These are phyloP conservation scores for Cryphonectria parasitica DNA, from an alignment of 2,329 filamentous ascomycete species.

Conservation along the genomic window DNA sequence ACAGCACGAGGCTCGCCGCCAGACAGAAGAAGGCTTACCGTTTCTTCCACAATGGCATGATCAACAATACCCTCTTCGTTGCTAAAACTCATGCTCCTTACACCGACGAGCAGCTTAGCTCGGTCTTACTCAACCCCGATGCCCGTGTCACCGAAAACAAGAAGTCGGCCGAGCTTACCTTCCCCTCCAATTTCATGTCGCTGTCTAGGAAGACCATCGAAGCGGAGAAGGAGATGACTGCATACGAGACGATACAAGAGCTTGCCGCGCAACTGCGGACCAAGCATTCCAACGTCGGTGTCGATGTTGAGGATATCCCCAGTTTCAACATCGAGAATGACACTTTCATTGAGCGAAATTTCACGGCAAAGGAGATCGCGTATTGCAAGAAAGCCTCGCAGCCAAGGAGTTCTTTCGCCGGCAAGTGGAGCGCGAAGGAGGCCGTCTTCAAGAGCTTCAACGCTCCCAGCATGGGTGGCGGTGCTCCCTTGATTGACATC, in stretches of 20 bases:
- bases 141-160: slow-evolving; percentile 84
- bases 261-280: slow-evolving; percentile 69
- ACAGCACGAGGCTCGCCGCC: slow-evolving; percentile 85
- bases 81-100: slow-evolving; percentile 93
- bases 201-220: slow-evolving; percentile 57
- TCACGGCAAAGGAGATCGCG: slow-evolving; percentile 79
- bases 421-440: slow-evolving; percentile 97
- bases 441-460: slow-evolving; percentile 97
- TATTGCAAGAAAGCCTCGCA: slow-evolving; percentile 83
- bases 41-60: slow-evolving; percentile 97
- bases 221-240: slow-evolving; percentile 59
- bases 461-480: slow-evolving; percentile 83
- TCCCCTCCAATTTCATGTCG: slow-evolving; percentile 70
- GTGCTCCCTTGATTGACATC: slow-evolving; percentile 90
- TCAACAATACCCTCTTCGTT: slow-evolving; percentile 97
- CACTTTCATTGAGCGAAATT: slow-evolving; percentile 93
- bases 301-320: slow-evolving; percentile 88
- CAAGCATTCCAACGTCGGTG: slow-evolving; percentile 78
- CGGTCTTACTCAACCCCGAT: slow-evolving; percentile 91
- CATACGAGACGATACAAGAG: slow-evolving; percentile 75
- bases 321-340: slow-evolving; percentile 92
- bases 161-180: slow-evolving; percentile 81
- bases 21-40: slow-evolving; percentile 99
- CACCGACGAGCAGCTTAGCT: slow-evolving; percentile 80
- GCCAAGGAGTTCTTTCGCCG: slow-evolving; percentile 89